phyloP scores from a whole-genome alignment of 2,329 filamentous ascomycete species.

The Alternaria alternata region DNA sequence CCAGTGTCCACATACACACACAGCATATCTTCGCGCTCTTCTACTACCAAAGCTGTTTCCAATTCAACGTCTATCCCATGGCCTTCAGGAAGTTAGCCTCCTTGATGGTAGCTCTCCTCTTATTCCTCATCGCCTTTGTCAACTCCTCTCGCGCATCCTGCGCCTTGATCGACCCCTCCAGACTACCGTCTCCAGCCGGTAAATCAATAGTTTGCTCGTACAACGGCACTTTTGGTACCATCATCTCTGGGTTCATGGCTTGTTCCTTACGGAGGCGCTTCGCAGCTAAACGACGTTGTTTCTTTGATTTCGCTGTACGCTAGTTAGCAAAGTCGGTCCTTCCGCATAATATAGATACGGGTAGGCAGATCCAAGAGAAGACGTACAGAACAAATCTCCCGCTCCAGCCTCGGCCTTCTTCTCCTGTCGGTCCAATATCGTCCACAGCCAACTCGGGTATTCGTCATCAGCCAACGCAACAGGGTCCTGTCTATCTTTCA shows the following conservation, averaged over 20 bases:
- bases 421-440: slow-evolving; percentile 69
- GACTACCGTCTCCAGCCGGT: slow-evolving; percentile 60
- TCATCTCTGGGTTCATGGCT: slow-evolving; percentile 70
- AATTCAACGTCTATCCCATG: slow-evolving; percentile 61
- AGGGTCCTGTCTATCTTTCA: slow-evolving; percentile 76
- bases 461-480: slow-evolving; percentile 76
- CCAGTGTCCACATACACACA: not conserved
- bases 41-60: not conserved
- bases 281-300: slow-evolving; percentile 75
- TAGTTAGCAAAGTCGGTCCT: slow-evolving; percentile 1
- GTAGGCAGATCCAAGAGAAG: not conserved
- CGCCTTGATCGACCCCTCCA: slow-evolving; percentile 57
- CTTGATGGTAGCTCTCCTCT: slow-evolving; percentile 80
- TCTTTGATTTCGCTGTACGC: slow-evolving; percentile 73
- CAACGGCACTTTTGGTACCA: slow-evolving; percentile 72
- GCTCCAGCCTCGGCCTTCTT: slow-evolving; percentile 62
- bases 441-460: slow-evolving; percentile 85
- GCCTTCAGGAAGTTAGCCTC: slow-evolving; percentile 85
- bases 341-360: not conserved
- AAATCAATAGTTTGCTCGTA: slow-evolving; percentile 82
- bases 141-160: slow-evolving; percentile 66
- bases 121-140: slow-evolving; percentile 75
- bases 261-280: slow-evolving; percentile 70
- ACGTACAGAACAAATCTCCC: slow-evolving; percentile 83
- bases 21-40: not conserved